A percentile compares a stretch with the other conserved stretches of the same genome.
phyloP scores from a whole-genome alignment of 495 filamentous ascomycete species.

The Aspergillus baeticus region DNA sequence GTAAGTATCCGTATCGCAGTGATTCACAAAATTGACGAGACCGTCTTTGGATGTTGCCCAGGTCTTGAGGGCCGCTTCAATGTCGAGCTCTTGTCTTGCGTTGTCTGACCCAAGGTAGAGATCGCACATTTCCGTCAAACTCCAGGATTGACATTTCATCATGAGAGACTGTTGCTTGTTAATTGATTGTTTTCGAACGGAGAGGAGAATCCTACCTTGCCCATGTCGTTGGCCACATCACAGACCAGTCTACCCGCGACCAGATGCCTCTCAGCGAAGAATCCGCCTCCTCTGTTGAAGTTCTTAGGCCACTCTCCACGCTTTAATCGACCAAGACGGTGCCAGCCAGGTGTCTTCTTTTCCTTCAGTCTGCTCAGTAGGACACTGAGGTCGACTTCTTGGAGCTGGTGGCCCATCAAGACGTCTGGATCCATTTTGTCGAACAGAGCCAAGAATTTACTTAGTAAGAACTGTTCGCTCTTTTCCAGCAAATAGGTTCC shows the following conservation, averaged over 20 bases:
- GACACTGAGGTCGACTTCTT: slow-evolving; percentile 94
- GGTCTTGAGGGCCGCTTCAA: slow-evolving; percentile 79
- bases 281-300: slow-evolving; percentile 81
- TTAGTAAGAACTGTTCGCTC: slow-evolving; percentile 77
- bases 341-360: slow-evolving; percentile 89
- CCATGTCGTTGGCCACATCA: slow-evolving; percentile 93
- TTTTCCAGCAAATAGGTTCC: slow-evolving; percentile 76
- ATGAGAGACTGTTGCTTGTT: slow-evolving; percentile 69
- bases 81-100: slow-evolving; percentile 77
- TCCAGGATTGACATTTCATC: slow-evolving; percentile 97
- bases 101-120: slow-evolving; percentile 74
- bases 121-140: slow-evolving; percentile 92
- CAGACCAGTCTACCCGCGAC: slow-evolving; percentile 88
- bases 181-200: slow-evolving; percentile 15
- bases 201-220: slow-evolving; percentile 56
- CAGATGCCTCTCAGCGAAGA: slow-evolving; percentile 88
- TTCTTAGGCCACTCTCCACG: slow-evolving; percentile 84
- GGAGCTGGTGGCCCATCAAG: slow-evolving; percentile 90
- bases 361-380: slow-evolving; percentile 84
- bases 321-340: slow-evolving; percentile 81
- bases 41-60: slow-evolving; percentile 84
- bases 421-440: slow-evolving; percentile 90
- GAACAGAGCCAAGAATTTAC: slow-evolving; percentile 83
- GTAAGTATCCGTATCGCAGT: slow-evolving; percentile 92
- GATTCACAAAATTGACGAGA: slow-evolving; percentile 86